Evolutionary conservation across 495 filamentous ascomycete species (phyloP).

Genomic region (Diplogelasinospora grovesii): DNA sequence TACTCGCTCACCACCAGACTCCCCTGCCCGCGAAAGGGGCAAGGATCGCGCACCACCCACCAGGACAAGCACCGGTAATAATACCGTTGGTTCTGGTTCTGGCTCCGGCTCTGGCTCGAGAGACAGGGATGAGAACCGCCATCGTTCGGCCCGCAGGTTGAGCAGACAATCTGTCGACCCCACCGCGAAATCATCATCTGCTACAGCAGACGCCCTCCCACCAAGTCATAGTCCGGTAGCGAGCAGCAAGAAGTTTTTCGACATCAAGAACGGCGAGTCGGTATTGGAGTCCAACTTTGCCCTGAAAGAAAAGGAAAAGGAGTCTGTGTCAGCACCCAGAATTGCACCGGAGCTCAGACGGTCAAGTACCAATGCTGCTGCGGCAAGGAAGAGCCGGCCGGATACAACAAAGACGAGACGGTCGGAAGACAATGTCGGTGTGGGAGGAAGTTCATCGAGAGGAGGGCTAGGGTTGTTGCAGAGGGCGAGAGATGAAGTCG

Average conservation of each 20-base stretch:
- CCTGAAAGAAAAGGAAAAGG: constrained; percentile 4
- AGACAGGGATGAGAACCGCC: constrained; percentile 19
- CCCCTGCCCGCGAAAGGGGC: background rate
- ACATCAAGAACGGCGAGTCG: constrained; percentile 31
- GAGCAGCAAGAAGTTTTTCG: constrained; percentile 34
- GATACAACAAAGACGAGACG: constrained; percentile 9
- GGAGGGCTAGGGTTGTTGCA: constrained; percentile 5
- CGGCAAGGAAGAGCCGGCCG: too few relatives aligned
- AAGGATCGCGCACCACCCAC: constrained; percentile 2
- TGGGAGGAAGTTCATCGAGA: too few relatives aligned
- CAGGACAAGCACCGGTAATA: too few relatives aligned
- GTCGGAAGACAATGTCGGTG: constrained; percentile 21
- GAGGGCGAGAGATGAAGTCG: constrained; percentile 13
- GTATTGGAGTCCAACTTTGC: constrained; percentile 23
- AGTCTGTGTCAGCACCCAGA: constrained; percentile 17
- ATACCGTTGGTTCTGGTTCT: too few relatives aligned
- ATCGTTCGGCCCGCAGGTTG: constrained; percentile 29
- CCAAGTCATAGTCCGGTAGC: too few relatives aligned
- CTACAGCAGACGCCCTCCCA: constrained; percentile 13
- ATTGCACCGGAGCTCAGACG: constrained; percentile 28
- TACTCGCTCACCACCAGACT: constrained; percentile 1
- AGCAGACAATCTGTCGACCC: constrained; percentile 27
- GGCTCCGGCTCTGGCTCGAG: constrained; percentile 4
- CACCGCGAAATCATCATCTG: constrained; percentile 19
- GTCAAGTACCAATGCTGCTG: constrained; percentile 32